Conservation (phyloP, 1,284 basidiomycete species). For the Psilocybe mexicana region DNA sequence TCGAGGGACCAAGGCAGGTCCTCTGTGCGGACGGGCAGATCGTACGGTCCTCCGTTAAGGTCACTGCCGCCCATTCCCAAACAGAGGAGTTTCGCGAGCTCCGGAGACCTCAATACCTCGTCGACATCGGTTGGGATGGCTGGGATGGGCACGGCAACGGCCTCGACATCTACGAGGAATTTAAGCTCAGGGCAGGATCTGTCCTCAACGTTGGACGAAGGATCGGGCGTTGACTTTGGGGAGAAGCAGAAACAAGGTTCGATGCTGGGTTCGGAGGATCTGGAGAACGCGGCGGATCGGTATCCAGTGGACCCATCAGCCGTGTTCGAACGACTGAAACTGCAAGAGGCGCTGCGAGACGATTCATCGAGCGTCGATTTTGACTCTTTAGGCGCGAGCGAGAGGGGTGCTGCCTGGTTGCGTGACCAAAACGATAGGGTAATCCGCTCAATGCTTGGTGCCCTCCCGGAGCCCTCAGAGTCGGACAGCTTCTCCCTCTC, state of each 20-base stretch:
- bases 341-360: conserved; percentile 43
- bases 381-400: conserved; percentile 48
- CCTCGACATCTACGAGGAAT: too few relatives aligned
- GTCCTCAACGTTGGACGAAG: background rate
- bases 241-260: conserved; percentile 1
- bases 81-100: conserved; percentile 19
- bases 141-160: background rate
- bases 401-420: conserved; percentile 79
- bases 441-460: conserved; percentile 61
- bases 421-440: conserved; percentile 75
- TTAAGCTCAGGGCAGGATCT: too few relatives aligned
- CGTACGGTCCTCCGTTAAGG: conserved; percentile 7
- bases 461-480: conserved; percentile 58
- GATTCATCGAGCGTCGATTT: conserved; percentile 45
- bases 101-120: conserved; percentile 8
- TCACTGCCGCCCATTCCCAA: conserved; percentile 18
- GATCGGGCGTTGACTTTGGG: background rate
- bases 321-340: conserved; percentile 59
- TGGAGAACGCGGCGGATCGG: conserved; percentile 29
- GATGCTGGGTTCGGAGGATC: conserved; percentile 31
- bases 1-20: conserved; percentile 55
- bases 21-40: conserved; percentile 17
- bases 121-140: conserved; percentile 5
- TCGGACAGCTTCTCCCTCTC: conserved; percentile 51
- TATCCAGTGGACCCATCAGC: conserved; percentile 46